phyloP scores from a whole-genome alignment of 1,284 basidiomycete genomes.

The Cutaneotrichosporon cavernicola region DNA sequence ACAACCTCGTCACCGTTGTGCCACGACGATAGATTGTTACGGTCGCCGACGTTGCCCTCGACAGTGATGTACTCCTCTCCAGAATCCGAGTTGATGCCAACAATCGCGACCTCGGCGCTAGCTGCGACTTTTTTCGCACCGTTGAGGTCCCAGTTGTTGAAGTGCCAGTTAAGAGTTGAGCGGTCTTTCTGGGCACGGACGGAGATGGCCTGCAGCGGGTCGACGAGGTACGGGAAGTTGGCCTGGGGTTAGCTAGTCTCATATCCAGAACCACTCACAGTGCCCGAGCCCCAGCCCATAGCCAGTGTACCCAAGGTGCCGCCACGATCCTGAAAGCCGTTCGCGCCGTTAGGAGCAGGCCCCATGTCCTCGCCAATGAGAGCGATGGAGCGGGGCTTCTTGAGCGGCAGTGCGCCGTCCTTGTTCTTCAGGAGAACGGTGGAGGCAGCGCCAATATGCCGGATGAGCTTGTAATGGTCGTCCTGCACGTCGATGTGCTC shows the following conservation, averaged over 20 bases:
- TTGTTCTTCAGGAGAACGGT: constrained; percentile 73
- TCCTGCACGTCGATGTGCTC: constrained; percentile 68
- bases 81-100: constrained; percentile 66
- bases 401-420: constrained; percentile 62
- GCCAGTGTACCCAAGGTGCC: constrained; percentile 63
- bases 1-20: constrained; percentile 63
- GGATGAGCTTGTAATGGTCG: constrained; percentile 61
- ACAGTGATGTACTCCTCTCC: constrained; percentile 75
- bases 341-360: constrained; percentile 67
- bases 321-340: constrained; percentile 65
- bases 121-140: constrained; percentile 59
- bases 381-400: constrained; percentile 57
- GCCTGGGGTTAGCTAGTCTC: constrained; percentile 9
- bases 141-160: constrained; percentile 65
- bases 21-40: constrained; percentile 79
- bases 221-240: constrained; percentile 57
- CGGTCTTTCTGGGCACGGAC: constrained; percentile 58
- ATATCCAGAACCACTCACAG: constrained; percentile 24
- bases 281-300: constrained; percentile 78
- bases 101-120: constrained; percentile 64
- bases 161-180: constrained; percentile 56
- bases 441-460: constrained; percentile 39
- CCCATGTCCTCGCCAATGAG: constrained; percentile 71
- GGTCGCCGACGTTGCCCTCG: constrained; percentile 62
- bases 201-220: constrained; percentile 69